A percentile compares a stretch with the other conserved stretches of the same genome.
These are phyloP conservation scores for Aspergillus fijiensis DNA, from an alignment of 2,329 filamentous ascomycete genomes.

Conservation along the genomic window DNA sequence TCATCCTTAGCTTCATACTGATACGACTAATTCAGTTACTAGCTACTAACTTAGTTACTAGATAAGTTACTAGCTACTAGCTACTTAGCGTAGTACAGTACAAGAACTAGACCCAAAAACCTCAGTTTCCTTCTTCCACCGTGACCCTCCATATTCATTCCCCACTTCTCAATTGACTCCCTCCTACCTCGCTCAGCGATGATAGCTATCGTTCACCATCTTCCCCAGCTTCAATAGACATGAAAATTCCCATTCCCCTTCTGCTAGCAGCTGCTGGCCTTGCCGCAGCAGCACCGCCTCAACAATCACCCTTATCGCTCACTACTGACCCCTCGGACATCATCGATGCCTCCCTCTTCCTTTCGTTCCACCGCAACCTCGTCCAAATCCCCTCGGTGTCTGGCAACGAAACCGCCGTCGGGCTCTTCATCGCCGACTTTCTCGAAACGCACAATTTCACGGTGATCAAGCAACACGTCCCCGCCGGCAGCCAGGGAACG, in stretches of 20 bases:
- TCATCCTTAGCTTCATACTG: background rate
- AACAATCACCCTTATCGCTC: conserved; percentile 17
- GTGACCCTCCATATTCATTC: background rate
- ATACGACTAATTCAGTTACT: too few relatives aligned
- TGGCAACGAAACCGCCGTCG: conserved; percentile 67
- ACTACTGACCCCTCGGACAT: conserved; percentile 26
- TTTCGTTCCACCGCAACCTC: conserved; percentile 73
- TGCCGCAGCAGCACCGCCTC: conserved; percentile 25
- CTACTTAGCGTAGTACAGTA: too few relatives aligned
- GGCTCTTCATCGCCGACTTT: conserved; percentile 66
- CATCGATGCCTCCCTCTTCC: conserved; percentile 52
- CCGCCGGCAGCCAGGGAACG: conserved; percentile 6
- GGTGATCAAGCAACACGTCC: conserved; percentile 57
- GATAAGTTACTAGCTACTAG: too few relatives aligned
- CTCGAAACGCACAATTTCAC: conserved; percentile 61
- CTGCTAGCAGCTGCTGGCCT: conserved; percentile 19
- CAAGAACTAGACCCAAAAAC: too few relatives aligned
- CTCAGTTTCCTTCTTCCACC: too few relatives aligned
- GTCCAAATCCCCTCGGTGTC: conserved; percentile 71
- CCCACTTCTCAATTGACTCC: background rate
- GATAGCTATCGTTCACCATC: background rate
- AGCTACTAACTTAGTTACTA: too few relatives aligned
- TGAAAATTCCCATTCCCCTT: conserved; percentile 18
- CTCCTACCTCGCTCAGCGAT: background rate
- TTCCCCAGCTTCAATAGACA: background rate